A percentile compares a stretch with the other conserved stretches of the same genome.
These are phyloP conservation scores for Rhodotorula diobovata DNA, from an alignment of 768 basidiomycete species.

Conservation along the genomic window DNA sequence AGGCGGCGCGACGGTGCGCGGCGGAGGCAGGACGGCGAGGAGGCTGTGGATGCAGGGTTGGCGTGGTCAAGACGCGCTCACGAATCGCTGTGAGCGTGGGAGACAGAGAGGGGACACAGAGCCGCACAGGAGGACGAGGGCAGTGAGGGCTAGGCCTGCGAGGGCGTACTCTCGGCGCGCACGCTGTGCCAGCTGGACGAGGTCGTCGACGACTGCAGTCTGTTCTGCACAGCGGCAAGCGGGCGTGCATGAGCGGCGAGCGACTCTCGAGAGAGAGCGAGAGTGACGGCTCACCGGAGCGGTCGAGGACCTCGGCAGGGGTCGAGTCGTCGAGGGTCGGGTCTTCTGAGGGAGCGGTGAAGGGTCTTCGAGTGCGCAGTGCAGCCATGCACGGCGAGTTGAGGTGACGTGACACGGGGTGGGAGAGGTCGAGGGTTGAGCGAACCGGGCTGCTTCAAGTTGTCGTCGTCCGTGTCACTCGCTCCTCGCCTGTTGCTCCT, in stretches of 20 bases:
- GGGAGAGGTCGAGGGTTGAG: not conserved
- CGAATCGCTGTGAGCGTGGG: no score
- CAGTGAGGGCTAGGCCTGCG: not conserved
- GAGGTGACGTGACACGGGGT: not conserved
- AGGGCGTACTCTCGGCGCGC: not conserved
- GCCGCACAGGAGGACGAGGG: not conserved
- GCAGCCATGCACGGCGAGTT: no score
- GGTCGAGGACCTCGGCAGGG: constrained; percentile 4
- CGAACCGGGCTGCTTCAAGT: no score
- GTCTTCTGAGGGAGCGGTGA: not conserved
- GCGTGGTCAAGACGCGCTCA: not conserved
- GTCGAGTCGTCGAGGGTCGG: not conserved
- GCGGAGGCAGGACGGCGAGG: not conserved
- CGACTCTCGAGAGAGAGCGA: not conserved
- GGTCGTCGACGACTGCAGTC: not conserved
- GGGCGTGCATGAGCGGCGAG: not conserved
- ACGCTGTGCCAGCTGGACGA: not conserved
- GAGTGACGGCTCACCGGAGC: not conserved
- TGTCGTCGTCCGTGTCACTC: not conserved
- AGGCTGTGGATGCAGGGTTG: not conserved
- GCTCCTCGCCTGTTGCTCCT: not conserved
- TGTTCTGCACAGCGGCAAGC: not conserved
- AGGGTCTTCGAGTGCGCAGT: not conserved
- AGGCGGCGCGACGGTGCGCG: not conserved
- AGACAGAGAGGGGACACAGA: no score